Evolutionary conservation across 1,139 yeast genomes (phyloP), one percentile per base, ranked within the genome.

Genomic region (Lodderomyces beijingensis): DNA sequence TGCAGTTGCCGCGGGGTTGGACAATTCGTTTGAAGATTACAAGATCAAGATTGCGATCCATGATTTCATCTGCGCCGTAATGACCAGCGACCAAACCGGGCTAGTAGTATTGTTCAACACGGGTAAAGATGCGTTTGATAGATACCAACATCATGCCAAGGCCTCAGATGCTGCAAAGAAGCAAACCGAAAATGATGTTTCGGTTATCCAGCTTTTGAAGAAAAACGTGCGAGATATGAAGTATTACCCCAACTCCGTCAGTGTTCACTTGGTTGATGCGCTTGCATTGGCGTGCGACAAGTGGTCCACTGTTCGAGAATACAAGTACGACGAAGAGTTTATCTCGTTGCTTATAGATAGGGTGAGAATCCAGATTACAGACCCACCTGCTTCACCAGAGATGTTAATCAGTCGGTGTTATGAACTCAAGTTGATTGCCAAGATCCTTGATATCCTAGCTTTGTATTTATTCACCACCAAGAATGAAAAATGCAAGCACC

Each of bases 31-130:
- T 41, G 84, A 77, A 43, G 75, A 74, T 35, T 74, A 71, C 39
- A 57, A 56, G 11, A 61, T 82, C 27, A 72, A 81, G 37, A 72
- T 77, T 16, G 64, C 74, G 4, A 60, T 85, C 13, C 84, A 84
- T 47, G 77, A 74, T 36, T 84, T 87, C 43, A 75, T 89, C 39
- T 72, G 91, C n/a, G 70, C 88, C 0, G 80, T 86, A 4, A 70
- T 85, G 69, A 76, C 74, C 42, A 79, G 86, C 6, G 76, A 80
- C 37, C 96, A 91, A 58, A 94, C 88, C 50, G 97, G 97, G 1
- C 59, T 89, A 19, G 72, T 95, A 1, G 83, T 85, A 32, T 64
- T 85, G 28, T 75, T 91, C 40, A 64, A 87, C 27, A 82, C 86
- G 31, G 95, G 95, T 1, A 62, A 74, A 38, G 81, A 79, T 42